Evolutionary conservation across 2,329 filamentous ascomycete species (phyloP), one percentile per base, ranked within the genome.

Genomic region (Alternaria burnsii): DNA sequence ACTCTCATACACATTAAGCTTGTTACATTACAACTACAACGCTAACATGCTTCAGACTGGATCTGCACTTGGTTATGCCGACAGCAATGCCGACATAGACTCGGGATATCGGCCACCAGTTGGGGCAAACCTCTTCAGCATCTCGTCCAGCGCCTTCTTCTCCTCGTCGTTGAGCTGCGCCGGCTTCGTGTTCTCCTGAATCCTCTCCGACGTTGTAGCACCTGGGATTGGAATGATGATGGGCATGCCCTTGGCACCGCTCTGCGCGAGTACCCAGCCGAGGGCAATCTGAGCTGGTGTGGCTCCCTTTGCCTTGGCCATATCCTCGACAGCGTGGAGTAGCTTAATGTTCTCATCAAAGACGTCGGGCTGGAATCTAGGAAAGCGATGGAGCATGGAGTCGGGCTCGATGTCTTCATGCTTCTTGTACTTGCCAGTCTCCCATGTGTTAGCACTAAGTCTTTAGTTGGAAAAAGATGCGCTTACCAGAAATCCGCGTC

Each of bases 341-440:
- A 93, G 83, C 74, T 87, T 81, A 20, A 91, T 68, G 76, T 93
- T 93, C 70, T 85, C 83, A 40, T 85, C 81, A 63, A 93, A 90
- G 53, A 86, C 86, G 5, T 85, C 89, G 2, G 83, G 81, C 68
- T 87, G 84, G 79, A 91, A 92, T 22, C 89, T 84, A 4, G 89
- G 89, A 34, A 83, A 73, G 20, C 67, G 52, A 16, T 70, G 76
- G 22, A 84, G 77, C 30, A 81, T 70, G 82, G 71, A 90, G 71
- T 87, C 85, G n/a, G 81, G 80, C 18, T 85, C 83, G 44, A 92
- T 76, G 69, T 92, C 89, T 1, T 85, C 82, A 20, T 73, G 65
- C 18, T 76, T 81, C 68, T 82, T 83, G 69, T 85, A 80, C 66
- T 70, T 66, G 58, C 74, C 77, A 6, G 75, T 76, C 73, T 86